These are phyloP conservation scores for Plasmopara viticola DNA, from an alignment of 352 stramenopile genomes.

Conservation along the genomic window DNA sequence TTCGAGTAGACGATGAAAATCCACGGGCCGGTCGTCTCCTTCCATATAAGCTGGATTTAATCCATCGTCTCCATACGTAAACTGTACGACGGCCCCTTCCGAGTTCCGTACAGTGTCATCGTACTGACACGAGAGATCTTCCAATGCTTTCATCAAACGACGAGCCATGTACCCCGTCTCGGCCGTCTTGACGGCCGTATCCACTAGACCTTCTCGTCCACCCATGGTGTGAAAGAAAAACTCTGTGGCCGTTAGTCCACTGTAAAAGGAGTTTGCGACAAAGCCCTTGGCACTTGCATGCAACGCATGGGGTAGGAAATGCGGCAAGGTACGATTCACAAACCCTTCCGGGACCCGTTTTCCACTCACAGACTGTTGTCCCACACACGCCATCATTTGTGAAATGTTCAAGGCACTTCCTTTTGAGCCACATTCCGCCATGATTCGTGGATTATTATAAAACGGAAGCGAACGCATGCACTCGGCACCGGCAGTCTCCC, in stretches of 20 bases:
- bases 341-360: slow-evolving; percentile 99
- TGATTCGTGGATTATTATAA: slow-evolving; percentile 96
- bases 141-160: slow-evolving; percentile 97
- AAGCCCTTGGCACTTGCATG: slow-evolving; percentile 98
- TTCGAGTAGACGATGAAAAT: slow-evolving; percentile 92
- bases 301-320: slow-evolving; percentile 93
- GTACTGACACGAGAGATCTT: slow-evolving; percentile 96
- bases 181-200: slow-evolving; percentile 99
- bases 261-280: slow-evolving; percentile 99
- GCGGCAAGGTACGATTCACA: slow-evolving; percentile 96
- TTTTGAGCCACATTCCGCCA: slow-evolving; percentile 99
- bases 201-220: slow-evolving; percentile 98
- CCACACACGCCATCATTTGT: slow-evolving; percentile 99
- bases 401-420: slow-evolving; percentile 98
- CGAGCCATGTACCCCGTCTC: slow-evolving; percentile 99
- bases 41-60: slow-evolving; percentile 98
- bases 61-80: slow-evolving; percentile 99
- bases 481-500: slow-evolving; percentile 95
- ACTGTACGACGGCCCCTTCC: slow-evolving; percentile 94
- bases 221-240: slow-evolving; percentile 99
- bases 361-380: slow-evolving; percentile 97
- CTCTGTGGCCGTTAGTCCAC: slow-evolving; percentile 96
- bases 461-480: slow-evolving; percentile 97
- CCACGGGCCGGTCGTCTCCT: slow-evolving; percentile 90
- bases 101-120: slow-evolving; percentile 88